A percentile compares a stretch with the other conserved stretches of the same genome.
Conservation (phyloP, 192 early-diverging fungal genomes). For the Podila epigama region DNA sequence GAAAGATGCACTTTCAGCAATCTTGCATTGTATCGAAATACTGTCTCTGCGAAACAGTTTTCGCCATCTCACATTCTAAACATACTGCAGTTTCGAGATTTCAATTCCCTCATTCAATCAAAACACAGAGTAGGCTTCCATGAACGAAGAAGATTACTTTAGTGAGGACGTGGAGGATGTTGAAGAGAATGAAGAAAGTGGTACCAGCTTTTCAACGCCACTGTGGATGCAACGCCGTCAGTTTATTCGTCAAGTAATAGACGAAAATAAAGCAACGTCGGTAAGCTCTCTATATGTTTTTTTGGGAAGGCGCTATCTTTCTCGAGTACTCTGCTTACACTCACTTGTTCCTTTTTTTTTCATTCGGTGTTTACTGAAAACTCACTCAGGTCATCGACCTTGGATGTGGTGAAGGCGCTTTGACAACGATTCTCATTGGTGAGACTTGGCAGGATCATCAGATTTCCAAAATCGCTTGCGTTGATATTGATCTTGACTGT, state of each 20-base stretch:
- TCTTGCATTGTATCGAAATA: too few species aligned
- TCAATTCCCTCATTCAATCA: too few species aligned
- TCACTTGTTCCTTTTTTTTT: not conserved
- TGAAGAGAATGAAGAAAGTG: not conserved
- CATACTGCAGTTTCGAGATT: too few species aligned
- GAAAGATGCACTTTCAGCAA: too few species aligned
- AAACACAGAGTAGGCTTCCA: too few species aligned
- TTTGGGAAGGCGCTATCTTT: not conserved
- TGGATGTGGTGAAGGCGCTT: constrained; percentile 86
- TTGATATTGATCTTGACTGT: constrained; percentile 67
- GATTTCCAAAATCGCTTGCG: constrained; percentile 69
- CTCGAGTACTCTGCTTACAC: not conserved
- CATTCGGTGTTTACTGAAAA: not conserved
- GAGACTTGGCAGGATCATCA: constrained; percentile 55
- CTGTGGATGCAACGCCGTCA: constrained; percentile 87
- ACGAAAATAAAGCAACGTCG: constrained; percentile 55
- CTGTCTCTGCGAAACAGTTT: too few species aligned
- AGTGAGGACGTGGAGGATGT: not conserved
- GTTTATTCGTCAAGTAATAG: constrained; percentile 62
- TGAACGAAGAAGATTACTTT: too few species aligned
- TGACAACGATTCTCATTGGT: constrained; percentile 70
- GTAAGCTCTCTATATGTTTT: constrained; percentile 27
- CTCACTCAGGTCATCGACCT: constrained; percentile 74
- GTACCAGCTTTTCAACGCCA: constrained; percentile 56
- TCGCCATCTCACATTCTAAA: too few species aligned